Evolutionary conservation across 1,284 basidiomycete genomes (phyloP), one percentile per base, ranked within the genome.

Genomic region (Sanghuangporus sanghuang): DNA sequence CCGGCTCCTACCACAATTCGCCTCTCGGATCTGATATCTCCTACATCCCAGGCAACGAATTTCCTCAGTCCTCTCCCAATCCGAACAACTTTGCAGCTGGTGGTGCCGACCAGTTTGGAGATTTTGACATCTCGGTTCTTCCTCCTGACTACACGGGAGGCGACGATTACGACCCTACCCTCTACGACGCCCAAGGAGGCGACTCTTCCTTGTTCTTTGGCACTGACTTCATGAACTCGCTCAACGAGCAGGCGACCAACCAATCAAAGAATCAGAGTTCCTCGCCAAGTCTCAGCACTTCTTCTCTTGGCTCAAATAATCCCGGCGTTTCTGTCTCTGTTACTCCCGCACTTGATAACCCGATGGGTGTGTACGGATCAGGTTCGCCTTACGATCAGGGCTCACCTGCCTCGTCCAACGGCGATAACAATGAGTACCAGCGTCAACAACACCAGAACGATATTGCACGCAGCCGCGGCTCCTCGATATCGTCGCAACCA

Each of bases 21-120:
- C 64, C 64, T 6, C 61, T 58, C 40, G 64, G 48, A 16, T 62
- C 61, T 23, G 64, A 65, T 49, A 50, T 62, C 16, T 62, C 59
- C 11, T 57, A 55, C 48, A 60, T 60, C 42, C 58, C 57, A 53
- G 66, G 48, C 57, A 65, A 59, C 64, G 64, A 65, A 14, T 63
- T 66, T 21, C 40, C 54, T 16, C 58, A 56, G 52, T 42, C 49
- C 23, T 53, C 40, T 21, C 49, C 60, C 21, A 59, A 50, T 21
- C 58, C 48, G 35, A 50, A 57, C 48, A 35, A 53, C 6, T 55
- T 21, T 35, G 23, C 16, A 35, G 36, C 42, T 73, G 88, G 87
- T 0, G 86, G 87, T n/a, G 89, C 80, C 72, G 88, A 86, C 6
- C 78, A 73, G 59, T 78, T 83, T 67, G 87, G 86, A 2, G 87